A percentile compares a stretch with the other conserved stretches of the same genome.
Conservation (phyloP, 306 rosid species). For the Carpinus viminea region DNA sequence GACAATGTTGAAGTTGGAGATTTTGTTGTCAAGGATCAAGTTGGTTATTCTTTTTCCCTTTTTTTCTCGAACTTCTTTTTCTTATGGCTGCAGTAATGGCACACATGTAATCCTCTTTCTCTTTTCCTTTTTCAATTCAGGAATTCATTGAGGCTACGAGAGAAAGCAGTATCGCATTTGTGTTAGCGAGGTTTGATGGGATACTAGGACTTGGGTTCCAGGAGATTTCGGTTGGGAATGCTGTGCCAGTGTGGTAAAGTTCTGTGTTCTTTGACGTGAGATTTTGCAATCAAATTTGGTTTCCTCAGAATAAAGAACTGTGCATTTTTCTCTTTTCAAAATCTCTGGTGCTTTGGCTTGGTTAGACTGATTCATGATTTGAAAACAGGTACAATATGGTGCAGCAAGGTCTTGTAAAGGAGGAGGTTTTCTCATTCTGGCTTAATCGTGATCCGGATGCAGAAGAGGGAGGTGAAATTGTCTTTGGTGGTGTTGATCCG, state of each 20-base stretch:
- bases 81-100: constrained; percentile 12
- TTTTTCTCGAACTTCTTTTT: constrained; percentile 15
- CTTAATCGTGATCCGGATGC: constrained; percentile 61
- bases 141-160: constrained; percentile 78
- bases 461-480: constrained; percentile 69
- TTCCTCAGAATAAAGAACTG: neutral
- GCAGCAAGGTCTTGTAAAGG: constrained; percentile 61
- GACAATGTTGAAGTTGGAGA: constrained; percentile 75
- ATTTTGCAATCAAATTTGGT: constrained; percentile 8
- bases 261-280: constrained; percentile 7
- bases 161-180: constrained; percentile 73
- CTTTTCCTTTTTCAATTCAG: constrained; percentile 42
- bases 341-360: constrained; percentile 9
- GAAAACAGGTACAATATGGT: constrained; percentile 72
- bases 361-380: constrained; percentile 25
- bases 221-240: constrained; percentile 73
- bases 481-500: constrained; percentile 74
- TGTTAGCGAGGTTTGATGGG: constrained; percentile 79
- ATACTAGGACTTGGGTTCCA: constrained; percentile 91
- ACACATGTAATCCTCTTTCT: neutral
- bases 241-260: constrained; percentile 75
- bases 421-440: constrained; percentile 87
- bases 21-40: constrained; percentile 70
- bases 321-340: constrained; percentile 10
- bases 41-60: constrained; percentile 19